Evolutionary conservation across 1,139 yeast genomes (phyloP), one percentile per base, ranked within the genome.

Genomic region (Hansenula anomala): DNA sequence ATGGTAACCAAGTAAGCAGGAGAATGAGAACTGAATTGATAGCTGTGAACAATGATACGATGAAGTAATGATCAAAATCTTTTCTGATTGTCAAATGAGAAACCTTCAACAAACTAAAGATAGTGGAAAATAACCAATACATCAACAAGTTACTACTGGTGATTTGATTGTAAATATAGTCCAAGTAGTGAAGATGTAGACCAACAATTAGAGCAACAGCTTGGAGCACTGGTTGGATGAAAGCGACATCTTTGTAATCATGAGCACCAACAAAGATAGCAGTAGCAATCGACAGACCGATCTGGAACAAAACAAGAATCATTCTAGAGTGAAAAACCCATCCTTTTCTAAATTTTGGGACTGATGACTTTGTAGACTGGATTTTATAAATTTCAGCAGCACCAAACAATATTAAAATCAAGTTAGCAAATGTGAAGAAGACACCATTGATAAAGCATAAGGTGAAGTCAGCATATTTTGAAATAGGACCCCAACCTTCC

Each of bases 391-490:
- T 15, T 46, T 75, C 79, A 42, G 58, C 56, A 1, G 59, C 15
- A 1, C 95, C 94, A 33, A 73, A 63, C 0, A 76, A 31, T 4
- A 89, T 54, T 63, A 84, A 66, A 29, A 78, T 62, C 11, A 73
- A 17, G 4, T 83, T 76, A 1, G 80, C 61, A 1, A 69, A 38
- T 28, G 78, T 74, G 45, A 76, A 64, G 9, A 87, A 57, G 0
- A 73, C 65, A 28, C 96, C 97, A 51, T 84, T 87, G 30, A 83
- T 67, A 54, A 90, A 81, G 55, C 97, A 90, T 3, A 92, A 85
- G 1, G 96, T 79, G 42, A 88, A 72, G 53, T 84, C 95, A 36
- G 76, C 76, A 51, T 77, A 76, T 8, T 31, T 69, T 38, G 71
- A 84, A 10, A 85, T 60, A 0, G 94, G 87, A 2, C 86, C 85